phyloP scores from a whole-genome alignment of 345 rosid genomes.

The Hibiscus trionum region DNA sequence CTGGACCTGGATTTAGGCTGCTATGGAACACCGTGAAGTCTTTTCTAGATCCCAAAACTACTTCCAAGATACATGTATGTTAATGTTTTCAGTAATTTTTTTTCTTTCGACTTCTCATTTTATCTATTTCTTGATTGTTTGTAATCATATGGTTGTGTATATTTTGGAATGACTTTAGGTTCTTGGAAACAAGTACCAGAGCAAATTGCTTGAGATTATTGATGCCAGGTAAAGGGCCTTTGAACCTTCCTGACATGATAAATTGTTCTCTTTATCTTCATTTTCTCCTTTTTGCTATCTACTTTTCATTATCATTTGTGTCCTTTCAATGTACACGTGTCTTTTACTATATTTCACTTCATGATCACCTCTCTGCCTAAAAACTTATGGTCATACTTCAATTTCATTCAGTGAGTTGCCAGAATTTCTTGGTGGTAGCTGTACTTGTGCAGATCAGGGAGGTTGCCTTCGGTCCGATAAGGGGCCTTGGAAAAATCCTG shows the following conservation, averaged over 20 bases:
- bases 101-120: neutral
- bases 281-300: neutral
- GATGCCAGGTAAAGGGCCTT: conserved; percentile 55
- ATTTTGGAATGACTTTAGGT: conserved; percentile 44
- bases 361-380: neutral
- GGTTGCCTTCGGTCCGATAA: conserved; percentile 95
- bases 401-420: conserved; percentile 75
- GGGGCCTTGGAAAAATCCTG: conserved; percentile 97
- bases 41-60: conserved; percentile 90
- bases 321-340: neutral
- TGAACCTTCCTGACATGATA: neutral
- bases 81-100: neutral
- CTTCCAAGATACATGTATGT: conserved; percentile 88
- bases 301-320: neutral
- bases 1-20: conserved; percentile 86
- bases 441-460: conserved; percentile 80
- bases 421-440: conserved; percentile 82
- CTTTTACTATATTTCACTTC: neutral
- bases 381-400: neutral
- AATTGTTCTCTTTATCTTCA: conserved; percentile 1
- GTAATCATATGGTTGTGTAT: neutral
- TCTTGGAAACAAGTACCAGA: conserved; percentile 84
- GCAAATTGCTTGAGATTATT: conserved; percentile 82
- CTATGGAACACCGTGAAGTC: conserved; percentile 86
- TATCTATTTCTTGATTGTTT: neutral